These are phyloP conservation scores for Dryas integrifolia DNA, from an alignment of 331 rosid genomes.

Conservation along the genomic window DNA sequence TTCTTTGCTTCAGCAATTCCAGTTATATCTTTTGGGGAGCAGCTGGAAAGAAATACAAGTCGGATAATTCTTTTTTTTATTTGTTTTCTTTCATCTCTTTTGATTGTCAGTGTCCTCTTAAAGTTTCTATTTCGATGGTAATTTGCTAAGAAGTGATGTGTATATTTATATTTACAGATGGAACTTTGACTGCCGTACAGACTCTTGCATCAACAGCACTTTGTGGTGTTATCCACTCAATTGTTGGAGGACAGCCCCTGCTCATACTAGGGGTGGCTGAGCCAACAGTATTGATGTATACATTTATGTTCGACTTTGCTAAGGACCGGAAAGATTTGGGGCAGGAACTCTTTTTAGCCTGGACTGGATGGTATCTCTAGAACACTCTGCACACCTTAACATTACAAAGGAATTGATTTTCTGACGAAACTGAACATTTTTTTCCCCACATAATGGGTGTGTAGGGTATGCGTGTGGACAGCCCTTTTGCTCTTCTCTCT, in stretches of 20 bases:
- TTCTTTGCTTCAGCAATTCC: constrained; percentile 99
- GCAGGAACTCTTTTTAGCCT: constrained; percentile 76
- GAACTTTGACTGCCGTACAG: constrained; percentile 94
- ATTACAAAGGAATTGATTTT: constrained; percentile 13
- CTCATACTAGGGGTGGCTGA: constrained; percentile 97
- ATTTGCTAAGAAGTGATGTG: constrained; percentile 33
- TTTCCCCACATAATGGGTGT: constrained; percentile 9
- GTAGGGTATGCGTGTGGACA: constrained; percentile 97
- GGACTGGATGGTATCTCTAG: constrained; percentile 89
- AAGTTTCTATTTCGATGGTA: constrained; percentile 21
- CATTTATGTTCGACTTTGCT: constrained; percentile 86
- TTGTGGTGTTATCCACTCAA: constrained; percentile 83
- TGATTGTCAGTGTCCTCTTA: constrained; percentile 17
- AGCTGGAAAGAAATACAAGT: constrained; percentile 88
- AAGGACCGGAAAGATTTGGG: constrained; percentile 92
- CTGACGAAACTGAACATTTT: constrained; percentile 21
- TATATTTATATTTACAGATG: constrained; percentile 54
- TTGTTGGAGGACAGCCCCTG: constrained; percentile 94
- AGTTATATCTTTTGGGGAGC: constrained; percentile 96
- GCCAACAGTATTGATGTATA: constrained; percentile 95
- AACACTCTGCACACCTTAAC: constrained; percentile 10
- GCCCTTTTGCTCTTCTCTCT: constrained; percentile 81
- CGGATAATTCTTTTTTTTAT: not conserved
- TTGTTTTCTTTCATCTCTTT: constrained; percentile 11
- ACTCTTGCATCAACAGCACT: constrained; percentile 96